Evolutionary conservation across 2,329 filamentous ascomycete genomes (phyloP).

Genomic region (Apiospora saccharicola): DNA sequence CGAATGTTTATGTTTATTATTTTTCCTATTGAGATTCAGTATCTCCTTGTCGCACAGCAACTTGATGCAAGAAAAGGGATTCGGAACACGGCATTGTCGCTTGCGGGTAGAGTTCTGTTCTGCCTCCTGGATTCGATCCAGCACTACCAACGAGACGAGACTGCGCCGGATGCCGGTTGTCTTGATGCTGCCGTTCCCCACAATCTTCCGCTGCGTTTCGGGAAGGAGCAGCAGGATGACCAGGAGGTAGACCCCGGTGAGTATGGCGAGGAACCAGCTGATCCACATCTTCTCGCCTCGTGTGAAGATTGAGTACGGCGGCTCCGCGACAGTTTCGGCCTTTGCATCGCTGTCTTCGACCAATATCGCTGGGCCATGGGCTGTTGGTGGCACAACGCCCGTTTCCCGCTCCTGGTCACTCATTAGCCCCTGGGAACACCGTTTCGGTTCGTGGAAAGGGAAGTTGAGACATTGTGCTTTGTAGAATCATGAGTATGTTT

Average conservation of each 20-base stretch:
- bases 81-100: neutral
- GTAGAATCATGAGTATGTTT: too few species aligned
- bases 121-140: neutral
- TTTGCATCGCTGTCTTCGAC: too few species aligned
- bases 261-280: slow-evolving; percentile 29
- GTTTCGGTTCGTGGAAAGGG: too few species aligned
- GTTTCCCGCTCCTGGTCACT: too few species aligned
- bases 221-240: slow-evolving; percentile 26
- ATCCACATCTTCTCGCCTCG: slow-evolving; percentile 30
- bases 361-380: too few species aligned
- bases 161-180: neutral
- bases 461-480: too few species aligned
- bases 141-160: neutral
- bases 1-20: neutral
- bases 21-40: too few species aligned
- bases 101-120: neutral
- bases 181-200: slow-evolving; percentile 26
- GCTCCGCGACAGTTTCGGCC: neutral
- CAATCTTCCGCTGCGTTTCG: slow-evolving; percentile 27
- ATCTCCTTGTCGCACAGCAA: neutral
- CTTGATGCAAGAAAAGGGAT: neutral
- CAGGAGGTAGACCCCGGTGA: slow-evolving; percentile 25
- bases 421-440: too few species aligned
- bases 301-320: slow-evolving; percentile 31
- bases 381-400: too few species aligned